Evolutionary conservation across 176 grass and related monocot genomes (phyloP).

Genomic region (Oryza punctata): DNA sequence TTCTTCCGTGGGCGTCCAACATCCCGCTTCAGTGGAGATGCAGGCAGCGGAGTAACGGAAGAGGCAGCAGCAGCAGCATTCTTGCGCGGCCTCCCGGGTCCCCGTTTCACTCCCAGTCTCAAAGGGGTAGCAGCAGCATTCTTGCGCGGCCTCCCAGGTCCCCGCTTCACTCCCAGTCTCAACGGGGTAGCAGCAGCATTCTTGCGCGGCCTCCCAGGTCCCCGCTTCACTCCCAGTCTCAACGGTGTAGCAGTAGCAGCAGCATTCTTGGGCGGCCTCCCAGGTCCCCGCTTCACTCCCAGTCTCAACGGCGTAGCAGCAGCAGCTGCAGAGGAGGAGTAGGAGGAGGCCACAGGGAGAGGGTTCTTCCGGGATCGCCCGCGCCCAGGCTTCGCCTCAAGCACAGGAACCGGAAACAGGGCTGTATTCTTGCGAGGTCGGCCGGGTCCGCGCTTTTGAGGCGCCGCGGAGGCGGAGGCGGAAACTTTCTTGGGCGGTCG

Average conservation of each 20-base stretch:
- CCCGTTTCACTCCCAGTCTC: neutral
- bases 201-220: slow-evolving; percentile 12
- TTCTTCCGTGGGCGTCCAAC: slow-evolving; percentile 31
- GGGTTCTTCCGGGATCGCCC: slow-evolving; percentile 26
- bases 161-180: too few species aligned
- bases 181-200: neutral
- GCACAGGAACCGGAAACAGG: neutral
- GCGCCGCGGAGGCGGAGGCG: too few species aligned
- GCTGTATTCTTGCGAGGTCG: slow-evolving; percentile 35
- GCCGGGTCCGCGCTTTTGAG: slow-evolving; percentile 36
- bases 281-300: neutral
- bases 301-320: neutral
- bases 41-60: neutral
- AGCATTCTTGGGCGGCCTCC: neutral
- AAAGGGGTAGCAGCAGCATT: neutral
- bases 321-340: too few species aligned
- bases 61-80: neutral
- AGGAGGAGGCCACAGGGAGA: neutral
- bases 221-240: neutral
- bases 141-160: too few species aligned
- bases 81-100: slow-evolving; percentile 14
- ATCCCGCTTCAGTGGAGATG: slow-evolving; percentile 19
- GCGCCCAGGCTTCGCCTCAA: slow-evolving; percentile 7
- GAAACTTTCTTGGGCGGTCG: slow-evolving; percentile 17
- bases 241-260: too few species aligned